Evolutionary conservation across 768 basidiomycete species (phyloP).

Genomic region (Macrolepiota fuliginosa): DNA sequence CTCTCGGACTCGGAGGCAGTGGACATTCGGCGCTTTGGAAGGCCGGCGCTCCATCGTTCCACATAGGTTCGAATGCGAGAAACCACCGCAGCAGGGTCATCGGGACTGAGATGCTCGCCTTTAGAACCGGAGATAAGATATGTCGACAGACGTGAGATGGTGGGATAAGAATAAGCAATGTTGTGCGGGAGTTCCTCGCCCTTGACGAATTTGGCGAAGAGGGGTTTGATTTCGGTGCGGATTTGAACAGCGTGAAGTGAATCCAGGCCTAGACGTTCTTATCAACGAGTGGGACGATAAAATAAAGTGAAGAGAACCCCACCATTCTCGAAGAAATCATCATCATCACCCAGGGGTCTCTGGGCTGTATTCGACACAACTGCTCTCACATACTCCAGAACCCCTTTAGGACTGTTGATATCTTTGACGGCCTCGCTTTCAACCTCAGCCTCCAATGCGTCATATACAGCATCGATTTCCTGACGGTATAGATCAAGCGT

Average conservation of each 20-base stretch:
- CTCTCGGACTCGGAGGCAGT: not conserved
- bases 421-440: not conserved
- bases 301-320: not conserved
- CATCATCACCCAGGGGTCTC: conserved; percentile 3
- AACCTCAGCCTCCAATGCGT: conserved; percentile 10
- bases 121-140: conserved; percentile 1
- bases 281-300: not conserved
- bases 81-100: not conserved
- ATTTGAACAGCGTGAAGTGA: conserved; percentile 13
- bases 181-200: conserved; percentile 8
- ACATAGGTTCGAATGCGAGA: conserved; percentile 4
- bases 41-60: conserved; percentile 3
- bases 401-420: conserved; percentile 8
- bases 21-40: not conserved
- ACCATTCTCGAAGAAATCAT: conserved; percentile 14
- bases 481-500: conserved; percentile 20
- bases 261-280: conserved; percentile 8
- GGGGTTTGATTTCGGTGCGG: conserved; percentile 6
- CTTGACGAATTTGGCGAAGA: not conserved
- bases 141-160: conserved; percentile 5
- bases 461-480: conserved; percentile 25
- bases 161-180: conserved; percentile 7
- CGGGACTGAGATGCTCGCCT: not conserved
- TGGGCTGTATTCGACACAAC: not conserved
- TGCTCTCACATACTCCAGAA: conserved; percentile 2